Percentiles rank a stretch among this genome's conserved stretches.
Evolutionary conservation across 148 eudicot genomes (phyloP).

Genomic region (Rhododendron griersonianum): DNA sequence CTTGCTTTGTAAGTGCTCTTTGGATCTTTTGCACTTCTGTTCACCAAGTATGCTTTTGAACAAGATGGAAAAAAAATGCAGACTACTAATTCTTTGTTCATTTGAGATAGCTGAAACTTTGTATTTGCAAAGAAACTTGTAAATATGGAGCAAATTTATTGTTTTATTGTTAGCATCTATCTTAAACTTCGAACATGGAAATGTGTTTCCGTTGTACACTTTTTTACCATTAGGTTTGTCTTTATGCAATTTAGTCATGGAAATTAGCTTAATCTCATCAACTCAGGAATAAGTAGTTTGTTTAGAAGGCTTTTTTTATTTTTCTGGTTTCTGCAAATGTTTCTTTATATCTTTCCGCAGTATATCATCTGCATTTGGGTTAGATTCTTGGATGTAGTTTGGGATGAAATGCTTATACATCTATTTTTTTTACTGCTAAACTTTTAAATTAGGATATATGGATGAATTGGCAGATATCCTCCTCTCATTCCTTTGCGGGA

Average conservation of each 20-base stretch:
- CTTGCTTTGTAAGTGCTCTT: slow-evolving; percentile 73
- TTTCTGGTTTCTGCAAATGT: neutral
- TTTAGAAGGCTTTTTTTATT: neutral
- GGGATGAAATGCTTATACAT: neutral
- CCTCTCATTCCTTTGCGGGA: neutral
- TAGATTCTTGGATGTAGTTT: neutral
- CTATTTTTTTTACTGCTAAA: neutral
- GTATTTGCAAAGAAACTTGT: neutral
- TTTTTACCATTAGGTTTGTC: neutral
- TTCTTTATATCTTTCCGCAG: neutral
- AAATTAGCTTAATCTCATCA: neutral
- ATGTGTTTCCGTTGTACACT: neutral
- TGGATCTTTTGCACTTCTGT: slow-evolving; percentile 1
- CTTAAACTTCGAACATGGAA: neutral
- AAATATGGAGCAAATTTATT: neutral
- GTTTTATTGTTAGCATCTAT: neutral
- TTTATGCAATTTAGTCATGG: slow-evolving; percentile 1
- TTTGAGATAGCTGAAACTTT: neutral
- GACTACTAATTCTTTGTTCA: neutral
- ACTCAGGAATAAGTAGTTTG: neutral
- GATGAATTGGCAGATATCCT: neutral
- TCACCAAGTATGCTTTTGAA: neutral
- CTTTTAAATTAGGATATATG: neutral
- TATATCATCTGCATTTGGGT: neutral
- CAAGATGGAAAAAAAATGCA: neutral